A percentile compares a stretch with the other conserved stretches of the same genome.
phyloP scores from a whole-genome alignment of 768 basidiomycete species.

The Lactarius deliciosus region DNA sequence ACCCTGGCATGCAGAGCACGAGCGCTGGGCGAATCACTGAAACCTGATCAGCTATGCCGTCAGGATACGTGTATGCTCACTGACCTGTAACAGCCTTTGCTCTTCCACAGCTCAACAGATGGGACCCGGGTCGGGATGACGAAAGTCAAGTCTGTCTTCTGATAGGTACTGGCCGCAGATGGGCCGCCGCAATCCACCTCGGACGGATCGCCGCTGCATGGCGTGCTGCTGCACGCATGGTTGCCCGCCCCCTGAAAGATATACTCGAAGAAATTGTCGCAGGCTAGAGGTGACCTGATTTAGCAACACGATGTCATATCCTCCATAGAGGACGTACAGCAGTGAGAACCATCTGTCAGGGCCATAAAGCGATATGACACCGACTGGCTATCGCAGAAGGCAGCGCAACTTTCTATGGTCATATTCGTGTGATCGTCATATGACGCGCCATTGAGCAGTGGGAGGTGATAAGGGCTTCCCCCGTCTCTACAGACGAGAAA shows the following conservation, averaged over 20 bases:
- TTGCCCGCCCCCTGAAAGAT: conserved; percentile 40
- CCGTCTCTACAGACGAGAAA: neutral
- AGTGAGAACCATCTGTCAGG: conserved; percentile 60
- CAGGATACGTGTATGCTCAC: conserved; percentile 14
- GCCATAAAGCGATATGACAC: conserved; percentile 59
- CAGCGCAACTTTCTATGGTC: conserved; percentile 55
- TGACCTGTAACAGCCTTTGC: conserved; percentile 71
- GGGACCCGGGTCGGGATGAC: conserved; percentile 51
- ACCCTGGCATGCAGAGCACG: conserved; percentile 38
- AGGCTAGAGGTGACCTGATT: neutral
- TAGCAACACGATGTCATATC: too few relatives aligned
- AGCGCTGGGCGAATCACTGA: conserved; percentile 37
- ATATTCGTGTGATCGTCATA: conserved; percentile 50
- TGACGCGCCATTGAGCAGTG: conserved; percentile 49
- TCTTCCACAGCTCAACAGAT: conserved; percentile 60
- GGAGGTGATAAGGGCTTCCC: neutral
- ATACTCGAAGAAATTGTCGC: conserved; percentile 41
- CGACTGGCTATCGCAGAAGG: conserved; percentile 42
- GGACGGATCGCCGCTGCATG: conserved; percentile 55
- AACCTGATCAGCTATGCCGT: neutral
- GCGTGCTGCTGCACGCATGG: conserved; percentile 50
- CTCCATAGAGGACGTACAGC: conserved; percentile 42
- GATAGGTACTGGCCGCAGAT: conserved; percentile 52
- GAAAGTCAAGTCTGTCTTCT: conserved; percentile 49
- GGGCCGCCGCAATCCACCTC: conserved; percentile 59